Conservation (phyloP, 2,329 filamentous ascomycete genomes). For the Elsinoe ampelina region DNA sequence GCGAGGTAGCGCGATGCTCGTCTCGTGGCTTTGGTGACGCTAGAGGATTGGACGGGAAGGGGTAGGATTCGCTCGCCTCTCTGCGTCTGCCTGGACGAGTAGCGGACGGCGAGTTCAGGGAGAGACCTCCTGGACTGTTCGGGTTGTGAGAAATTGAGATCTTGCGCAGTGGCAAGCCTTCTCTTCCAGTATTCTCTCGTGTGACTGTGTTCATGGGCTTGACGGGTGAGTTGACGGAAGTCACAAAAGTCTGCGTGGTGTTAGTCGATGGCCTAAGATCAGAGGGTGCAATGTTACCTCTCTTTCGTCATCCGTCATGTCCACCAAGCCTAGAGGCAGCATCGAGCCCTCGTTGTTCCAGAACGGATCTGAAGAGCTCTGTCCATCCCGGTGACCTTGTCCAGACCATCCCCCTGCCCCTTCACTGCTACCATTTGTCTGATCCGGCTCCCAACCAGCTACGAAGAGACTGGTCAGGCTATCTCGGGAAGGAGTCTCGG, state of each 20-base stretch:
- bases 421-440: constrained; percentile 47
- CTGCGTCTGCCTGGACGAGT: constrained; percentile 63
- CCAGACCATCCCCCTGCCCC: constrained; percentile 56
- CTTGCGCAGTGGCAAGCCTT: constrained; percentile 61
- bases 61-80: constrained; percentile 68
- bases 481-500: constrained; percentile 52
- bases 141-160: constrained; percentile 64
- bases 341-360: constrained; percentile 69
- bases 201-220: constrained; percentile 67
- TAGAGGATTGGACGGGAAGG: constrained; percentile 40
- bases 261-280: not conserved
- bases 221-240: constrained; percentile 85
- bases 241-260: constrained; percentile 58
- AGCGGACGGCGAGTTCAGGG: constrained; percentile 62
- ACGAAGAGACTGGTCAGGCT: constrained; percentile 61
- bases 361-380: constrained; percentile 79
- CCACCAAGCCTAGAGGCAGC: constrained; percentile 61
- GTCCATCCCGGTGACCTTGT: constrained; percentile 61
- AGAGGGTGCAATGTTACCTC: constrained; percentile 38
- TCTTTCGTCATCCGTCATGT: constrained; percentile 60
- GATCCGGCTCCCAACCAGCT: constrained; percentile 68
- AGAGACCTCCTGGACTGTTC: constrained; percentile 54
- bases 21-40: constrained; percentile 58
- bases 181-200: constrained; percentile 52
- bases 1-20: constrained; percentile 51